phyloP scores from a whole-genome alignment of 495 filamentous ascomycete genomes.

The Annulohypoxylon moriforme region DNA sequence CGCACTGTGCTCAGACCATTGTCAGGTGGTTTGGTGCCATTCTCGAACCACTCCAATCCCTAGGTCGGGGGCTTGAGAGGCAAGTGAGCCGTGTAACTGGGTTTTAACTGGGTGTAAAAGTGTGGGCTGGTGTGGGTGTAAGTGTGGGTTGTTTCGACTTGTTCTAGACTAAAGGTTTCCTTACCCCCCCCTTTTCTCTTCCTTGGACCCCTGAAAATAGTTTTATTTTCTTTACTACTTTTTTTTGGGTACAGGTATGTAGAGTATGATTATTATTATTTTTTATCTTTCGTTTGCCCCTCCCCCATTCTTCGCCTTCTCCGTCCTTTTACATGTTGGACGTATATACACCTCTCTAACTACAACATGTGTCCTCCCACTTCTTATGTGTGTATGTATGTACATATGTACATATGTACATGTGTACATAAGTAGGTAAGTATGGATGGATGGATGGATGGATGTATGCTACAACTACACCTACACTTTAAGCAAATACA shows the following conservation, averaged over 20 bases:
- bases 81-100: slow-evolving; percentile 29
- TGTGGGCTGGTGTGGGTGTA: slow-evolving; percentile 29
- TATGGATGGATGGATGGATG: too few relatives aligned
- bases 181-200: not conserved
- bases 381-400: not conserved
- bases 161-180: slow-evolving; percentile 31
- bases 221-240: not conserved
- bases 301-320: slow-evolving; percentile 23
- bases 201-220: not conserved
- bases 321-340: not conserved
- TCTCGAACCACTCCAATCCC: slow-evolving; percentile 45
- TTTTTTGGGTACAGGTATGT: not conserved
- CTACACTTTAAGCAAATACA: not conserved
- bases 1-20: slow-evolving; percentile 46
- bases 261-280: not conserved
- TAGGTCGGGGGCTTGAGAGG: slow-evolving; percentile 27
- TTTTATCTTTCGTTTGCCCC: slow-evolving; percentile 12
- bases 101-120: slow-evolving; percentile 14
- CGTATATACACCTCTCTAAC: slow-evolving; percentile 1
- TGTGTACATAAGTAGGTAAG: not conserved
- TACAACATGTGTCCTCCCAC: slow-evolving; percentile 19
- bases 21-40: slow-evolving; percentile 45
- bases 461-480: not conserved
- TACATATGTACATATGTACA: too few relatives aligned
- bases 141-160: slow-evolving; percentile 39